Conservation (phyloP, 2,329 filamentous ascomycete species). For the Colletotrichum sp. region DNA sequence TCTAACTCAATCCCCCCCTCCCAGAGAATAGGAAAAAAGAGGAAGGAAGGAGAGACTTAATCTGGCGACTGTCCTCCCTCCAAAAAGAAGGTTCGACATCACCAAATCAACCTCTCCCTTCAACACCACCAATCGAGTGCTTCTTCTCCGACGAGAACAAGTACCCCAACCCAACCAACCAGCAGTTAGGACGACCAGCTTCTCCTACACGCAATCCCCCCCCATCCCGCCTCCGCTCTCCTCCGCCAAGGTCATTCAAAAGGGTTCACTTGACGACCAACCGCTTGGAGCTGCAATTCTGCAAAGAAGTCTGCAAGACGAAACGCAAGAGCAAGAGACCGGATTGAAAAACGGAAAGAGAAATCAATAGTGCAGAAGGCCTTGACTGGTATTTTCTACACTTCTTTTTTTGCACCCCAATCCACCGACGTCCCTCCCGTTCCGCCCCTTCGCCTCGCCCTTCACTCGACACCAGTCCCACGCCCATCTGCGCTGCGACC, state of each 20-base stretch:
- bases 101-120: not conserved
- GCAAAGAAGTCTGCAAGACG: not conserved
- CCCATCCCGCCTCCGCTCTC: not conserved
- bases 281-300: constrained; percentile 10
- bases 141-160: not conserved
- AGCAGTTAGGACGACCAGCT: not conserved
- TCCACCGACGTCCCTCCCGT: constrained; percentile 2
- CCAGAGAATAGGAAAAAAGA: constrained; percentile 23
- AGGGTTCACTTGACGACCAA: constrained; percentile 10
- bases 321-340: constrained; percentile 19
- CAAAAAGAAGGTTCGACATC: not conserved
- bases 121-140: not conserved
- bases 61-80: constrained; percentile 28
- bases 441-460: constrained; percentile 3
- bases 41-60: constrained; percentile 23
- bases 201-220: not conserved
- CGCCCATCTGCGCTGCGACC: not conserved
- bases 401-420: not conserved
- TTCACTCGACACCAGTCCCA: constrained; percentile 14
- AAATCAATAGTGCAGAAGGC: constrained; percentile 34
- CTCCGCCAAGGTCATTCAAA: constrained; percentile 7
- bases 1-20: not conserved
- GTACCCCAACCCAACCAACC: not conserved
- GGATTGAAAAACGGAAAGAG: constrained; percentile 24
- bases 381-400: constrained; percentile 45